Evolutionary conservation across 2,329 filamentous ascomycete genomes (phyloP).

Genomic region (Colletotrichum spaethianum): DNA sequence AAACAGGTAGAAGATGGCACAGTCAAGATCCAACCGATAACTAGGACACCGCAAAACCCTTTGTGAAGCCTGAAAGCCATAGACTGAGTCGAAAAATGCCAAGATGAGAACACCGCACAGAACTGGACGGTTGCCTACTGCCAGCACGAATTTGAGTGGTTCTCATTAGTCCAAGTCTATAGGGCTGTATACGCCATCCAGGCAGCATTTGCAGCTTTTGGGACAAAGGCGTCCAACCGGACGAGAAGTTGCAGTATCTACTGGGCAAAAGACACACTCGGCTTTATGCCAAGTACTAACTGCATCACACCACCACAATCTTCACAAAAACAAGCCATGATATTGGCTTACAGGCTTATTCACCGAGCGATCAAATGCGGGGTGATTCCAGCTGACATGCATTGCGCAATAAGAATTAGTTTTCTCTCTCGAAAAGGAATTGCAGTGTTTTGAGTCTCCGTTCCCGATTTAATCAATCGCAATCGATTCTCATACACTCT

Average conservation of each 20-base stretch:
- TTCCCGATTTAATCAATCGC: not conserved
- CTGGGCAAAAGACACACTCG: not conserved
- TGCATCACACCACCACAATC: not conserved
- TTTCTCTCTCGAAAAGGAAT: not conserved
- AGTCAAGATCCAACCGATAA: no score
- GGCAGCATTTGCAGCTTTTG: not conserved
- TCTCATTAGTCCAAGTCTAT: not conserved
- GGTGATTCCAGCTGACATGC: not conserved
- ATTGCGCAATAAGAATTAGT: not conserved
- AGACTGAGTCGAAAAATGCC: not conserved
- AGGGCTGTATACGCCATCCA: not conserved
- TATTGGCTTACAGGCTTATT: no score
- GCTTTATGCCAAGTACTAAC: not conserved
- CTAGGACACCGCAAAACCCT: not conserved
- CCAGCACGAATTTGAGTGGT: not conserved
- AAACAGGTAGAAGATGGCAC: not conserved
- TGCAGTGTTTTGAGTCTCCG: not conserved
- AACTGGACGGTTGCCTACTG: not conserved
- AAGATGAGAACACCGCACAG: not conserved
- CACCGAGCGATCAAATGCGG: no score
- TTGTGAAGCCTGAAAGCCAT: not conserved
- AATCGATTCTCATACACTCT: rapidly evolving
- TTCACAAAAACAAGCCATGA: no score
- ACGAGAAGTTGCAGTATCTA: not conserved
- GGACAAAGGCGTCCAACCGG: not conserved